Evolutionary conservation across 805 yeast species (phyloP), one percentile per base, ranked within the genome.

Genomic region (Debaryomyces castellii): DNA sequence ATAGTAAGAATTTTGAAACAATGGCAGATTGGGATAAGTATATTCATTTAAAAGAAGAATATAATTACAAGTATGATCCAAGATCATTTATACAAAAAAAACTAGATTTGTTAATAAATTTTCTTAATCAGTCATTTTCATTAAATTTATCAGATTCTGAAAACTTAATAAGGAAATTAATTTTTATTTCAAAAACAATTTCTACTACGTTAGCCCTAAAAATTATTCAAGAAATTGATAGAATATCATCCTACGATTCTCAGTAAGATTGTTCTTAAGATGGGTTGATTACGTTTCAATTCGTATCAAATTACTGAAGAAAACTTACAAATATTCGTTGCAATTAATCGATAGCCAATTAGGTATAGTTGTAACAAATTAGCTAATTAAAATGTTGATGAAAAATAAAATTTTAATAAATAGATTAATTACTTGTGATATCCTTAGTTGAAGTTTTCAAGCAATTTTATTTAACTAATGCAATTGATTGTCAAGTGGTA

Each of bases 1-100:
- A 62, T 40, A 54, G 57, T 41, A 53, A 50, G 35, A 47, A 51
- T 23, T 53, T 32, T 41, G 41, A 41, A 16, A 27, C n/a, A 32
- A 23, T 18, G 2, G 40, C 28, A 4, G 49, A 50, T 24, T 59
- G 63, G 64, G 51, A 55, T 41, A 47, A 44, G 23, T 49, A 46
- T 42, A 54, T 63, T 10, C 50, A 48, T 30, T 45, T 48, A 2
- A 32, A 39, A 2, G 68, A 63, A 47, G 46, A 46, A 25, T 63
- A 63, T 42, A 40, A 48, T 4, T 58, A 41, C 27, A 39, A 46
- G 5, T 47, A 48, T 32, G 58, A 56, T 37, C 44, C 55, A 27
- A 47, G 60, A 24, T 18, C 43, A 5, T 21, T 43, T 17, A 25
- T 49, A 12, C 28, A 59, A 20, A 28, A 43, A 17, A 39, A 34